Evolutionary conservation across 768 basidiomycete species (phyloP), one percentile per base, ranked within the genome.

Genomic region (Rhizopogon rudus): DNA sequence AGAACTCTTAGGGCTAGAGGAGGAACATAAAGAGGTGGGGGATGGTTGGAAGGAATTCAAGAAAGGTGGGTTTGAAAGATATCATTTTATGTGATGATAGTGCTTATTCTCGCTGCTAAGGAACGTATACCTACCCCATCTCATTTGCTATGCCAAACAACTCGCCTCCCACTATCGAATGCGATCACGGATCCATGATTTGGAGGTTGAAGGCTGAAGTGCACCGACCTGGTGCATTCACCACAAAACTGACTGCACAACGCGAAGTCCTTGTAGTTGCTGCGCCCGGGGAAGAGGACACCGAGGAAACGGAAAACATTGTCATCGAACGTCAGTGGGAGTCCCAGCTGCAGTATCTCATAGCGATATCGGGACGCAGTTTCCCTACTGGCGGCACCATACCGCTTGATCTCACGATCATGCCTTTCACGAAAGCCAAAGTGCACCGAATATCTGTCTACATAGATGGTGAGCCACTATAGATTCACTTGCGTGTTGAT

Each of bases 51-150:
- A 86, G 65, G 95, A 95, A 71, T 97, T 97, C 68, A 83, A 86
- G 65, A 87, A 88, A 74, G 94, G 94, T 87, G 48, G 28, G 78
- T 70, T 39, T 5, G 39, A 13, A 48, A 5, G 8, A 55, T 25
- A 3, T n/a, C 16, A 9, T 22, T 22, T 49, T 35, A 12, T 9
- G 40, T 7, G 40, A 44, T 20, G 39, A 31, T 31, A 8, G 51
- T 35, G 40, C 59, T 20, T 55, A 35, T 53, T 52, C 37, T 53
- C n/a, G 22, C 39, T 48, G 37, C 41, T 8, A 59, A 91, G 95
- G 95, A 35, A 89, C 86, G 5, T 98, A 98, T 67, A 93, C 91
- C 14, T 98, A 93, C 69, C 96, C 97, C 1, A 90, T 99, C 61
- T 93, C 92, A 5, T 94, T 98, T 67, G 73, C 87, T 9, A 84